phyloP scores from a whole-genome alignment of 495 filamentous ascomycete genomes.

The Hypoxylon crocopeplum region DNA sequence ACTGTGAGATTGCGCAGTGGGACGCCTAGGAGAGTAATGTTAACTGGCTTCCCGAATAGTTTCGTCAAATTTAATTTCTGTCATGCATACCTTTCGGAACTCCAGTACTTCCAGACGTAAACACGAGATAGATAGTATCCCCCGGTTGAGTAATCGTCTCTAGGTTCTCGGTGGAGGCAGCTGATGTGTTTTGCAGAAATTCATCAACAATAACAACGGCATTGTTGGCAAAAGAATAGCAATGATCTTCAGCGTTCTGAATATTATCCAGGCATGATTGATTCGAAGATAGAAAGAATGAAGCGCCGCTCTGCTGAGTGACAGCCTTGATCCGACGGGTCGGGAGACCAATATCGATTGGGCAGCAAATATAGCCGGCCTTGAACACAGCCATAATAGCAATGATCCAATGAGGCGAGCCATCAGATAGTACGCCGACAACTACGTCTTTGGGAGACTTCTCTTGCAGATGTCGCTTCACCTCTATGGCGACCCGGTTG shows the following conservation, averaged over 20 bases:
- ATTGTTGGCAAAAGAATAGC: neutral
- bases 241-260: neutral
- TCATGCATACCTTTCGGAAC: conserved; percentile 26
- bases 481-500: neutral
- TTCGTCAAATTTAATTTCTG: neutral
- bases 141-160: conserved; percentile 1
- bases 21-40: no score
- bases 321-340: conserved; percentile 9
- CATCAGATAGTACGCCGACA: conserved; percentile 37
- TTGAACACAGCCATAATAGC: conserved; percentile 37
- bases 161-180: neutral
- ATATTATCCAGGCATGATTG: neutral
- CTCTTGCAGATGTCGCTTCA: neutral
- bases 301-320: conserved; percentile 11
- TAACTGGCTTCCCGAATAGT: neutral
- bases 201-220: neutral
- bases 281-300: conserved; percentile 5
- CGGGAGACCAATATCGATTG: conserved; percentile 38
- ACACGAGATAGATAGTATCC: conserved; percentile 29
- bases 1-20: neutral
- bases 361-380: conserved; percentile 36
- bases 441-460: conserved; percentile 6
- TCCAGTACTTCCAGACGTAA: conserved; percentile 39
- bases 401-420: conserved; percentile 39
- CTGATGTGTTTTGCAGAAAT: neutral